Percentiles rank a stretch among this genome's conserved stretches.
Evolutionary conservation across 2,329 filamentous ascomycete species (phyloP).

Genomic region (Aspergillus pseudotamarii): DNA sequence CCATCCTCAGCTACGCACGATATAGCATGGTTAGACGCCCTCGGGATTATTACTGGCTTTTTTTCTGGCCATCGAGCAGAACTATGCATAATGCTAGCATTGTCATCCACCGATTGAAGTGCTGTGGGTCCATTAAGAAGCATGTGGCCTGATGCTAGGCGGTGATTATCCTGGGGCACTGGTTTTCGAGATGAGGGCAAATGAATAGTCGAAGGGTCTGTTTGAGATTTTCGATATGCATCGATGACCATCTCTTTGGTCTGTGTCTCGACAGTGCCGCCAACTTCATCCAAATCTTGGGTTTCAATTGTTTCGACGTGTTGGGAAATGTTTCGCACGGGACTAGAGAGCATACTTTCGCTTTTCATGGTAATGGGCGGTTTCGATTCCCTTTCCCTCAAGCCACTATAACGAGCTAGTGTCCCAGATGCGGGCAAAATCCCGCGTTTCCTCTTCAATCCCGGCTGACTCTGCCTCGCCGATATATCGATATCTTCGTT

Average conservation of each 20-base stretch:
- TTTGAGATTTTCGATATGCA: not conserved
- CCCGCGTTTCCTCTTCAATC: constrained; percentile 28
- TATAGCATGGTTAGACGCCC: constrained; percentile 40
- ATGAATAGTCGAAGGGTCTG: not conserved
- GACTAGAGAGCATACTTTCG: constrained; percentile 40
- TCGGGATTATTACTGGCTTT: constrained; percentile 42
- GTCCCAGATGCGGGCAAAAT: not conserved
- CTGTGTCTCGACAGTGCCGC: constrained; percentile 41
- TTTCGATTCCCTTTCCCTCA: constrained; percentile 13
- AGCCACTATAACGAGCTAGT: not conserved
- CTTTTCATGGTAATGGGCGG: constrained; percentile 36
- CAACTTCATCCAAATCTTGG: constrained; percentile 61
- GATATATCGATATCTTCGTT: constrained; percentile 7
- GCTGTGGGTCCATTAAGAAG: constrained; percentile 11
- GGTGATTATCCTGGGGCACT: not conserved
- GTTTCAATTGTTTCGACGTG: constrained; percentile 52
- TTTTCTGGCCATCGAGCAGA: constrained; percentile 15
- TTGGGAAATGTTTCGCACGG: constrained; percentile 19
- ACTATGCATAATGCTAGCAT: constrained; percentile 16
- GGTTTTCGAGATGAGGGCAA: not conserved
- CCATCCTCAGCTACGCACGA: constrained; percentile 55
- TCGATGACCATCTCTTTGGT: constrained; percentile 36
- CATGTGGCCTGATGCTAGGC: not conserved
- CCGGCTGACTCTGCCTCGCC: not conserved
- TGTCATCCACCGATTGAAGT: constrained; percentile 35